Conservation (phyloP, 192 early-diverging fungal genomes). For the Coemansia sp. region DNA sequence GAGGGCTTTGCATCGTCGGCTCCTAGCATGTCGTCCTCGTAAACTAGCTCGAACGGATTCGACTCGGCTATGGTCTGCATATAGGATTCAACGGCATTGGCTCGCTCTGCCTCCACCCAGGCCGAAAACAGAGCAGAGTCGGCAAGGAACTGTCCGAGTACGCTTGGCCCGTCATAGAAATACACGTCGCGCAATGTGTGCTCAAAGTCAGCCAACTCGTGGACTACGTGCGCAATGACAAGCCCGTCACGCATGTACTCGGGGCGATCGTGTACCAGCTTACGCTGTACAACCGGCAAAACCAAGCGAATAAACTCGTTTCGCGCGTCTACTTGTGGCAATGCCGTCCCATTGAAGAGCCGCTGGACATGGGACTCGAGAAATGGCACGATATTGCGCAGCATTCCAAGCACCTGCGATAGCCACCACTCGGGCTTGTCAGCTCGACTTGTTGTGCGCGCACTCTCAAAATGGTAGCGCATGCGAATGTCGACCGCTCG, state of each 20-base stretch:
- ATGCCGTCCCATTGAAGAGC: conserved; percentile 58
- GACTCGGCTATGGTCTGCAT: conserved; percentile 63
- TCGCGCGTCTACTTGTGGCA: conserved; percentile 58
- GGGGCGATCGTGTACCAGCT: conserved; percentile 60
- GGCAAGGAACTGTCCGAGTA: conserved; percentile 59
- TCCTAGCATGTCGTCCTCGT: conserved; percentile 53
- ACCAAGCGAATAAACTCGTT: conserved; percentile 70
- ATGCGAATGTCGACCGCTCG: conserved; percentile 67
- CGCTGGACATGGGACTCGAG: conserved; percentile 64
- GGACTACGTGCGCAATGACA: conserved; percentile 66
- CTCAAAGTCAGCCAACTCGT: conserved; percentile 70
- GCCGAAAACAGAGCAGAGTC: conserved; percentile 63
- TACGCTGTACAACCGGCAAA: conserved; percentile 59
- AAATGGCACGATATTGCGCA: conserved; percentile 67
- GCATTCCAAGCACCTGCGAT: conserved; percentile 60
- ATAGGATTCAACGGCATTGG: conserved; percentile 63
- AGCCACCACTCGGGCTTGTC: conserved; percentile 88
- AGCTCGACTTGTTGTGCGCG: conserved; percentile 68
- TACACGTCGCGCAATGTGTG: conserved; percentile 66
- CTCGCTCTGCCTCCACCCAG: conserved; percentile 72
- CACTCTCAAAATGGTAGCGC: conserved; percentile 74
- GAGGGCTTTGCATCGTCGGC: conserved; percentile 63
- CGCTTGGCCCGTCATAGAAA: conserved; percentile 44
- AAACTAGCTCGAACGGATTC: conserved; percentile 65
- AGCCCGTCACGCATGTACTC: conserved; percentile 60